These are phyloP conservation scores for Ramularia endophylla DNA, from an alignment of 2,329 filamentous ascomycete species.

Conservation along the genomic window DNA sequence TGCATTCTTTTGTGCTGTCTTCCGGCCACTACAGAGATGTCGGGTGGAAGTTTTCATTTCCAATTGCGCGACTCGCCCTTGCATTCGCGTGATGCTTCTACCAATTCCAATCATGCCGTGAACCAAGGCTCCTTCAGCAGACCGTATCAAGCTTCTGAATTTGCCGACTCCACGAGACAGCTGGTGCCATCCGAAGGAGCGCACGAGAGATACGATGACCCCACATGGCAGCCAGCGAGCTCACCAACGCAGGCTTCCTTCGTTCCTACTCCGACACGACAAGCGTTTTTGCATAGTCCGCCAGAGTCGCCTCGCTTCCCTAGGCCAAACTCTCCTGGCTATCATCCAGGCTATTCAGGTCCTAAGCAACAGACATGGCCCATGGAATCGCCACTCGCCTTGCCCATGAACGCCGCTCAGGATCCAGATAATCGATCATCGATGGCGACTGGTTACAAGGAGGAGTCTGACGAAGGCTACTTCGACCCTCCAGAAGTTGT, in stretches of 20 bases:
- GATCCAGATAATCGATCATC: not conserved
- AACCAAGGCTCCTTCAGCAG: conserved; percentile 9
- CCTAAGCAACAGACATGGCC: conserved; percentile 8
- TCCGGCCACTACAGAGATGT: no score
- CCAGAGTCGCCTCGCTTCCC: not conserved
- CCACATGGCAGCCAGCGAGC: conserved; percentile 1
- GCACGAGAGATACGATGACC: conserved; percentile 11
- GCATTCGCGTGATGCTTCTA: conserved; percentile 14
- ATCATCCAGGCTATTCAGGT: conserved; percentile 17
- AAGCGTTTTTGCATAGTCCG: conserved; percentile 10
- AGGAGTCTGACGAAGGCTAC: not conserved
- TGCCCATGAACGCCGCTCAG: conserved; percentile 7
- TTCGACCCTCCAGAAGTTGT: not conserved
- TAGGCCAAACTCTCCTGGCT: conserved; percentile 12
- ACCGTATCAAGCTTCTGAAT: conserved; percentile 13
- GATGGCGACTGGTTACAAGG: not conserved
- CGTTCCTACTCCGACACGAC: conserved; percentile 10
- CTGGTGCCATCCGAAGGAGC: conserved; percentile 9
- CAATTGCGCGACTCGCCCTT: conserved; percentile 14
- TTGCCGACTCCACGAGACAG: conserved; percentile 15
- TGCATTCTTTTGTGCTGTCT: no score
- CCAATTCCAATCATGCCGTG: conserved; percentile 13
- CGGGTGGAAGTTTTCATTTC: conserved; percentile 11
- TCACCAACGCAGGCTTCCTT: conserved; percentile 10
- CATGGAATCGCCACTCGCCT: conserved; percentile 8